These are phyloP conservation scores for Nyssa sinensis DNA, from an alignment of 148 eudicot species.

Conservation along the genomic window DNA sequence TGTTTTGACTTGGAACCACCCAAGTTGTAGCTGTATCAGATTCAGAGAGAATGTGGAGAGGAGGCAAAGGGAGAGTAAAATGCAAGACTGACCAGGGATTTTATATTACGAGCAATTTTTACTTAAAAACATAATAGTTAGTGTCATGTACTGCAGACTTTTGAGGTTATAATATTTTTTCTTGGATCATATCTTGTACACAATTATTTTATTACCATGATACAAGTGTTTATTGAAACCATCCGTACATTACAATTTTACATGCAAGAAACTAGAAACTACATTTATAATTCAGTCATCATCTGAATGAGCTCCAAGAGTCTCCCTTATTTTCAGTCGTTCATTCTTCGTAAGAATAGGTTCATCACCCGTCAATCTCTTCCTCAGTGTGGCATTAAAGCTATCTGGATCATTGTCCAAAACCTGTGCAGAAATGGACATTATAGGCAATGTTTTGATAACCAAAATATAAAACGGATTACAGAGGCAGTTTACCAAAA, in stretches of 20 bases:
- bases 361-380: constrained; percentile 57
- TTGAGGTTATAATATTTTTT: too few species aligned
- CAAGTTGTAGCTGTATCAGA: too few species aligned
- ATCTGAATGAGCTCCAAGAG: constrained; percentile 52
- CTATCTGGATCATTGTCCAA: constrained; percentile 48
- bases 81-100: too few species aligned
- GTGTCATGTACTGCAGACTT: too few species aligned
- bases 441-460: neutral
- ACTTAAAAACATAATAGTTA: too few species aligned
- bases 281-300: constrained; percentile 20
- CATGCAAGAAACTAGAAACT: neutral
- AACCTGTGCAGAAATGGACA: constrained; percentile 41
- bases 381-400: constrained; percentile 44
- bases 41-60: too few species aligned
- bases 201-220: neutral
- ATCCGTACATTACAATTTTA: neutral
- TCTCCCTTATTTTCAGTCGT: constrained; percentile 51
- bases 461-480: neutral
- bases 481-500: neutral
- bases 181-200: too few species aligned
- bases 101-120: too few species aligned
- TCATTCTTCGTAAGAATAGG: constrained; percentile 55
- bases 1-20: too few species aligned
- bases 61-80: too few species aligned
- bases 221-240: neutral